A percentile compares a stretch with the other conserved stretches of the same genome.
phyloP scores from a whole-genome alignment of 2,329 filamentous ascomycete species.

The Talaromyces sp. region DNA sequence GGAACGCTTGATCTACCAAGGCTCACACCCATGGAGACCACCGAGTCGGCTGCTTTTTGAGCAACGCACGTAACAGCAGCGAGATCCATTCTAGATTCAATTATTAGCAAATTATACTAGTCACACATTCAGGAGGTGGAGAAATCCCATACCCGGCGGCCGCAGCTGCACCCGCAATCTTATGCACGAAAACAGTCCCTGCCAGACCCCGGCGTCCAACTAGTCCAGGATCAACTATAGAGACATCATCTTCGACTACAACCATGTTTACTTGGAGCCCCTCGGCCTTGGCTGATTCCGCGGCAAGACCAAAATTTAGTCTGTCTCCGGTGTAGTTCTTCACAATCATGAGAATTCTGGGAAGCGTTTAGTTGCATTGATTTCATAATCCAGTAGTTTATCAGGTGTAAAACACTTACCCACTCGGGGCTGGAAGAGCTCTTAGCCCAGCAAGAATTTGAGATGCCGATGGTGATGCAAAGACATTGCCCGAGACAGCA shows the following conservation, averaged over 20 bases:
- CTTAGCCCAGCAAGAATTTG: not conserved
- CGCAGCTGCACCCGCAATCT: not conserved
- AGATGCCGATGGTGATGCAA: not conserved
- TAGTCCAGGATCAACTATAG: not conserved
- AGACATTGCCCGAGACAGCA: not conserved
- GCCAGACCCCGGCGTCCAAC: not conserved
- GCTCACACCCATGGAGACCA: not conserved
- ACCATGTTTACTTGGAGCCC: not conserved
- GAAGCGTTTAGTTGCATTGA: not conserved
- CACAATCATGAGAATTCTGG: conserved; percentile 2
- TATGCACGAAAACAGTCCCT: not conserved
- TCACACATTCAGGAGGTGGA: not conserved
- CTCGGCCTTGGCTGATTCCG: not conserved
- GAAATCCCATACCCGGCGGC: not conserved
- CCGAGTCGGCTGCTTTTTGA: not conserved
- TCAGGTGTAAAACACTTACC: not conserved
- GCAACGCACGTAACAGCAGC: not conserved
- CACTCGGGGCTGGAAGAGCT: not conserved
- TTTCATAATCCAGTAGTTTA: not conserved
- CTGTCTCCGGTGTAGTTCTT: conserved; percentile 10
- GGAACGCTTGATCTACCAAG: not conserved
- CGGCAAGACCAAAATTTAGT: conserved; percentile 7
- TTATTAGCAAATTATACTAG: not conserved
- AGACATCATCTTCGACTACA: not conserved
- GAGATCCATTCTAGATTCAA: not conserved